phyloP scores from a whole-genome alignment of 140 eudicot genomes.

The Stevia rebaudiana region DNA sequence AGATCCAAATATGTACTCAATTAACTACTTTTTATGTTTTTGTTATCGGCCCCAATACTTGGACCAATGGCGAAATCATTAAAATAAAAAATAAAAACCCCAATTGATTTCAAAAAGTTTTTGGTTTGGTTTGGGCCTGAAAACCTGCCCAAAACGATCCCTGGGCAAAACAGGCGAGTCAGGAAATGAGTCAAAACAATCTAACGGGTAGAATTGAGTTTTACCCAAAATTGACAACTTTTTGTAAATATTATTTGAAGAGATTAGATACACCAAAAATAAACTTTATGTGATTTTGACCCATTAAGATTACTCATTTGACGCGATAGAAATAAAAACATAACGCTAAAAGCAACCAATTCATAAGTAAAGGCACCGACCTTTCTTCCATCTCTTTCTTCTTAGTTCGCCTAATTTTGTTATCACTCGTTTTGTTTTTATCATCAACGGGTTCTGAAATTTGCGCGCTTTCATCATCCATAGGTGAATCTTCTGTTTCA shows the following conservation, averaged over 20 bases:
- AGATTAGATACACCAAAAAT: no score
- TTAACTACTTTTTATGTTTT: no score
- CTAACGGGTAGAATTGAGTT: not conserved
- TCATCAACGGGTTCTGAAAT: slow-evolving; percentile 28
- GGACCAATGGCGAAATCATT: no score
- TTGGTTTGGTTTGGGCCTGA: no score
- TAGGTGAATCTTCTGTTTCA: slow-evolving; percentile 43
- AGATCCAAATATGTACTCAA: no score
- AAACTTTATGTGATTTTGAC: not conserved
- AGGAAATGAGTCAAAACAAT: not conserved
- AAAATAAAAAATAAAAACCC: no score
- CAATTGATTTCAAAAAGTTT: no score
- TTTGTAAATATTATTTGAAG: no score
- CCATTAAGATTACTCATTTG: not conserved
- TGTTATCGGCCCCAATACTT: no score
- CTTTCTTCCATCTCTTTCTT: slow-evolving; percentile 75
- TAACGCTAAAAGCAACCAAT: not conserved
- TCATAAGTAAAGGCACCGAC: slow-evolving; percentile 26
- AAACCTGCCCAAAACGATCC: no score
- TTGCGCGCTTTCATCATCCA: slow-evolving; percentile 28
- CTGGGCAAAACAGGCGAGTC: no score
- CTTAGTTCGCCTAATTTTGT: slow-evolving; percentile 42
- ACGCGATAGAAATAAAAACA: not conserved
- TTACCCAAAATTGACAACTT: not conserved
- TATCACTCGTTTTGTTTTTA: slow-evolving; percentile 32